phyloP scores from a whole-genome alignment of 176 grass and related monocot genomes.

The Cocos nucifera region DNA sequence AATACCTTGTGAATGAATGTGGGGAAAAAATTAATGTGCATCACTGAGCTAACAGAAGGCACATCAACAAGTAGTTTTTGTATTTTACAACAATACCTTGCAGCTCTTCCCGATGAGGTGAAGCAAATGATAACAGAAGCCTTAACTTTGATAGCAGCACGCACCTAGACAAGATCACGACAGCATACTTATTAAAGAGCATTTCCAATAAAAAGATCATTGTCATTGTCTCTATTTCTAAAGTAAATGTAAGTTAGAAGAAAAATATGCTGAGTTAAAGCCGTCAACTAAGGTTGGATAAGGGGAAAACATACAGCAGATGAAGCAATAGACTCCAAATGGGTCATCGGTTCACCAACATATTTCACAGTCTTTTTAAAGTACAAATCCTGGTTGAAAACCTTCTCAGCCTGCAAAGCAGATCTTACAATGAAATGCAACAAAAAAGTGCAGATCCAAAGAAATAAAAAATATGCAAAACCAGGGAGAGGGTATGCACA shows the following conservation, averaged over 20 bases:
- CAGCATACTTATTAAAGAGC: not conserved
- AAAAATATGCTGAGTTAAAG: too few species aligned
- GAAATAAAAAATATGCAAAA: too few species aligned
- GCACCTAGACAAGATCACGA: constrained; percentile 46
- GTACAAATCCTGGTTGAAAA: constrained; percentile 97
- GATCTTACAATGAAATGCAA: too few species aligned
- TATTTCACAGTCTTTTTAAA: constrained; percentile 49
- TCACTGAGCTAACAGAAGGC: too few species aligned
- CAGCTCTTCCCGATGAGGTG: constrained; percentile 95
- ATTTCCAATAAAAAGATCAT: not conserved
- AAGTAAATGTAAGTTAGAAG: too few species aligned
- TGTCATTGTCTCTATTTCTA: not conserved
- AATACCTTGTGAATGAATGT: not conserved
- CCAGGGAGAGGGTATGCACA: too few species aligned
- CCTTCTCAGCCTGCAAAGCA: constrained; percentile 80
- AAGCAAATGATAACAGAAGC: constrained; percentile 96
- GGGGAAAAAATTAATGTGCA: too few species aligned
- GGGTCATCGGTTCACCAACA: constrained; percentile 27
- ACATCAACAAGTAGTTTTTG: not conserved
- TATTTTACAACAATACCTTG: constrained; percentile 46
- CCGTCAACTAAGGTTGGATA: not conserved
- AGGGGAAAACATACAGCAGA: constrained; percentile 17
- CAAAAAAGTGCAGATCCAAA: too few species aligned
- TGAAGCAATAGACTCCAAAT: constrained; percentile 13
- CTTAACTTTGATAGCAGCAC: constrained; percentile 96